Evolutionary conservation across 495 filamentous ascomycete species (phyloP), one percentile per base, ranked within the genome.

Genomic region (Trichoderma gamsii): DNA sequence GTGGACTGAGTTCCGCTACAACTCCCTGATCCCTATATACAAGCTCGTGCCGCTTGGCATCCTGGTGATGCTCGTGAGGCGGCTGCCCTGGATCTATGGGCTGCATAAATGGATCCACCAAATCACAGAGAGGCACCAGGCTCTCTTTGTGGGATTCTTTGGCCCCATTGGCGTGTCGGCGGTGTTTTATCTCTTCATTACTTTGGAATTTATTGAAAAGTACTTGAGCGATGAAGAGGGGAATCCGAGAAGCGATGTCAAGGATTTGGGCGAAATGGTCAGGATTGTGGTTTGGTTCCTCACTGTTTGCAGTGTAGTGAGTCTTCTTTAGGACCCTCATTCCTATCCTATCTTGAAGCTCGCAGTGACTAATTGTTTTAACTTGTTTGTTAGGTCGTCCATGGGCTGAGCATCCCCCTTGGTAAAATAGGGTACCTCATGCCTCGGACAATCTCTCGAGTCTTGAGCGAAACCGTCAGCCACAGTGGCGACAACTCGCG

Each of bases 141-240:
- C 92, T 3, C 79, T 88, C 1, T 96, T 96, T 70, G 90, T 93
- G 41, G 94, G 93, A 6, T 96, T 96, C 81, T 97, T 97, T 71
- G 94, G 93, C 0, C 94, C 93, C 13, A 94, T 98, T 69, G 93
- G 94, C n/a, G 92, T 97, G 7, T 92, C 89, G 59, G 92, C 93
- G 4, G 84, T 97, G 56, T 97, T 96, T 77, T 97, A 97, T 74
- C 83, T 97, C 25, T 93, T 92, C 70, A 80, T 96, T 71, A 87
- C 84, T 43, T 79, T 89, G 1, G 89, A 94, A 51, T 96, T 91
- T 70, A 70, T 91, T 16, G 72, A 77, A 16, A 76, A 73, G 1
- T 79, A 6, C 41, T n/a, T 66, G 41, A 32, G 90, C 65, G 80
- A 89, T 4, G 82, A 88, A 67, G 76, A 78, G 67, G 88, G 85